phyloP scores from a whole-genome alignment of 192 early-diverging fungal genomes.

The Gigaspora rosea region DNA sequence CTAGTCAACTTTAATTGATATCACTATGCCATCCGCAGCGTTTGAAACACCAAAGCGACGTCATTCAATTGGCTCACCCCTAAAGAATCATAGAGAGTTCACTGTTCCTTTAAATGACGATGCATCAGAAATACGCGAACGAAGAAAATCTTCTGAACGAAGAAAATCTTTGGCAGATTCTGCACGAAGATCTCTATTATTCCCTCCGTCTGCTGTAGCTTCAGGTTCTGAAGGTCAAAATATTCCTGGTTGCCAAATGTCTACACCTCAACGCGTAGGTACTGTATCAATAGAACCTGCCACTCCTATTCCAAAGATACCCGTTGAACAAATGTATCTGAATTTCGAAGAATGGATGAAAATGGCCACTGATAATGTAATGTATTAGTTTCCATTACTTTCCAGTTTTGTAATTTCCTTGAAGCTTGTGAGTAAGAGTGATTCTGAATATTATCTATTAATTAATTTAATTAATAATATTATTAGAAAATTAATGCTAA shows the following conservation, averaged over 20 bases:
- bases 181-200: not conserved
- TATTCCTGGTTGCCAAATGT: not conserved
- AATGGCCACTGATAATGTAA: conserved; percentile 92
- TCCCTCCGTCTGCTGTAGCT: not conserved
- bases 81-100: not conserved
- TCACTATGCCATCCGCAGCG: too few species aligned
- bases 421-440: not conserved
- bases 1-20: too few species aligned
- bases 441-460: too few species aligned
- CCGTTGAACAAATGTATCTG: conserved; percentile 45
- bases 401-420: not conserved
- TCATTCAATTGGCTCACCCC: not conserved
- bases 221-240: not conserved
- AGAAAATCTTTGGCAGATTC: conserved; percentile 7
- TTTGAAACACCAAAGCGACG: not conserved
- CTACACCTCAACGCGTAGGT: not conserved
- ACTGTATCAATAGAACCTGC: conserved; percentile 5
- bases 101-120: conserved; percentile 22
- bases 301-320: conserved; percentile 33
- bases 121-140: not conserved
- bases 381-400: not conserved
- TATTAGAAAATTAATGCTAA: conserved; percentile 88
- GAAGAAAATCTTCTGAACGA: not conserved
- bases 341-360: conserved; percentile 95
- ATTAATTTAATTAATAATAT: too few species aligned